These are phyloP conservation scores for Dioszegia crocea DNA, from an alignment of 768 basidiomycete genomes.

Conservation along the genomic window DNA sequence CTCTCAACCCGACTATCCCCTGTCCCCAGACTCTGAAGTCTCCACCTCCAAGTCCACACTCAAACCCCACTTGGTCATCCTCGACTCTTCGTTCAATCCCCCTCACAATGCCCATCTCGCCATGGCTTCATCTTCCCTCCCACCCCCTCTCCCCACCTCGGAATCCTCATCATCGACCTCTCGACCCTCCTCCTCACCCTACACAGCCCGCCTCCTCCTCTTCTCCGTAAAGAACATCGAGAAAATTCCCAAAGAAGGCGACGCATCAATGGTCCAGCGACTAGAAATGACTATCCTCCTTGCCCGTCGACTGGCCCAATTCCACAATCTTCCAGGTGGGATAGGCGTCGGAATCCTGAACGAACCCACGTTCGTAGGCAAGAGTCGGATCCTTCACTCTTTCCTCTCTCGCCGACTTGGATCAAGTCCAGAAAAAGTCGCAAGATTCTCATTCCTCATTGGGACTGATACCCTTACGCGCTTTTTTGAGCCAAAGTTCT, in stretches of 20 bases:
- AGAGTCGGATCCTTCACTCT: constrained; percentile 60
- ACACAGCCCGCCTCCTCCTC: constrained; percentile 71
- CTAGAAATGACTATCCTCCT: constrained; percentile 81
- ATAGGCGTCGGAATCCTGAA: constrained; percentile 76
- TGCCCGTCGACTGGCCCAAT: constrained; percentile 51
- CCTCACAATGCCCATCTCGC: constrained; percentile 80
- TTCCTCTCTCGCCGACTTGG: constrained; percentile 40
- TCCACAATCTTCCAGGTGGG: constrained; percentile 47
- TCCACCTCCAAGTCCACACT: constrained; percentile 49
- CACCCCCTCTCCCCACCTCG: constrained; percentile 10
- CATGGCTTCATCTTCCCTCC: constrained; percentile 54
- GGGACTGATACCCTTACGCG: constrained; percentile 83
- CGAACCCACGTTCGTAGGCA: constrained; percentile 83
- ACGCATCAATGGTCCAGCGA: constrained; percentile 72
- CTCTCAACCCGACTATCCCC: background rate
- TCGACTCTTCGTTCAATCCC: constrained; percentile 92
- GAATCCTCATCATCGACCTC: constrained; percentile 8
- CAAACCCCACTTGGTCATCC: constrained; percentile 63
- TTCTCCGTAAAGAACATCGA: constrained; percentile 84
- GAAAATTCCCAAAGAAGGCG: constrained; percentile 65
- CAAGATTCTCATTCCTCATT: constrained; percentile 62
- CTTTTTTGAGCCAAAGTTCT: constrained; percentile 71
- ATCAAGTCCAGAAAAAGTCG: background rate
- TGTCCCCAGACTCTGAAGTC: background rate
- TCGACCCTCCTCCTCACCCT: constrained; percentile 38